A percentile compares a stretch with the other conserved stretches of the same genome.
These are phyloP conservation scores for Colletotrichum cereale DNA, from an alignment of 2,329 filamentous ascomycete species.

Conservation along the genomic window DNA sequence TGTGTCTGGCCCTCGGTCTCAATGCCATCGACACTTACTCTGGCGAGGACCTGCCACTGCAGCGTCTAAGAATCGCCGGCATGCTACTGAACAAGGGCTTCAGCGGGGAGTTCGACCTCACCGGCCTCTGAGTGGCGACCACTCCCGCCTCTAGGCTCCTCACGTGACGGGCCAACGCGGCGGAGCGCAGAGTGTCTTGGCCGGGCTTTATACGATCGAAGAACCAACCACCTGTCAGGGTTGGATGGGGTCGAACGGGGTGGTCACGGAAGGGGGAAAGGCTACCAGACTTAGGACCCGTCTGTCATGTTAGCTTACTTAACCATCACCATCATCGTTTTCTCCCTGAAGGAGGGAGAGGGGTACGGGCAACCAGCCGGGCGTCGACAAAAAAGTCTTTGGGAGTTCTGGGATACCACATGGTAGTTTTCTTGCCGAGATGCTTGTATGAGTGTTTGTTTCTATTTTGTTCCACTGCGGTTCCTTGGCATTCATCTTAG, in stretches of 20 bases:
- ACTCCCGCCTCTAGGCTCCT: not conserved
- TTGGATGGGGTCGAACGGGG: not conserved
- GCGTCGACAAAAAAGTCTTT: not conserved
- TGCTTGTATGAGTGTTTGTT: slow-evolving; percentile 12
- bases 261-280: not conserved
- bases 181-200: not conserved
- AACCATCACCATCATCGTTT: not conserved
- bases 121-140: slow-evolving; percentile 47
- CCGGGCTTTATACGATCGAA: not conserved
- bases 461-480: not conserved
- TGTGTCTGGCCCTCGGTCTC: slow-evolving; percentile 69
- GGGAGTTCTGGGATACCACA: slow-evolving; percentile 26
- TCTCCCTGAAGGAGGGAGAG: not conserved
- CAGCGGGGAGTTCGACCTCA: slow-evolving; percentile 67
- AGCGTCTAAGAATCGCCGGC: slow-evolving; percentile 73
- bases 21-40: slow-evolving; percentile 64
- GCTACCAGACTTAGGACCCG: not conserved
- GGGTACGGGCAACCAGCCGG: not conserved
- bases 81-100: slow-evolving; percentile 78
- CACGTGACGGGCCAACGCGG: not conserved
- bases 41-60: slow-evolving; percentile 67
- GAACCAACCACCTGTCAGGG: not conserved
- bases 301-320: not conserved
- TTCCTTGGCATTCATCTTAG: not conserved
- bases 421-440: not conserved